These are phyloP conservation scores for Aegle marmelos DNA, from an alignment of 345 rosid species.

Conservation along the genomic window DNA sequence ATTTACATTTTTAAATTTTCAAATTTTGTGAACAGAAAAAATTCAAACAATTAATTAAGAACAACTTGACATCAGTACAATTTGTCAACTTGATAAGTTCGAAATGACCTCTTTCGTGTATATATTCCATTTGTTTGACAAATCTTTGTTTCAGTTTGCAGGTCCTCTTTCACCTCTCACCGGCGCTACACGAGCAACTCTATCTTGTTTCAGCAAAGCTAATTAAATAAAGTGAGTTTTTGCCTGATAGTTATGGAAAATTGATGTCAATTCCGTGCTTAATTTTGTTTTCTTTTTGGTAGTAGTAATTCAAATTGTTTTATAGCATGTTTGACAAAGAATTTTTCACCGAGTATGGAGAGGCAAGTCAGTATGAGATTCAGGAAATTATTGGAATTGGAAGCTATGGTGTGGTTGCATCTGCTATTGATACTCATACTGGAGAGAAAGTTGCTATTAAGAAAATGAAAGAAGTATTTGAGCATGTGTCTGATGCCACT, in stretches of 20 bases:
- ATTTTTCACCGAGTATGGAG: constrained; percentile 95
- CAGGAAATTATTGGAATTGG: constrained; percentile 94
- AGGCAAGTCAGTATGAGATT: constrained; percentile 92
- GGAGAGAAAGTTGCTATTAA: constrained; percentile 96
- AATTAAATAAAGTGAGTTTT: too few relatives aligned
- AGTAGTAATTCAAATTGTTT: not conserved
- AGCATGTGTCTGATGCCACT: constrained; percentile 91
- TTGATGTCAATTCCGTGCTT: not conserved
- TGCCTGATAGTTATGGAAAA: too few relatives aligned
- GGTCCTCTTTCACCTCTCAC: not conserved
- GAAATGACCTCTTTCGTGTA: not conserved
- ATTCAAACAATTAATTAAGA: not conserved
- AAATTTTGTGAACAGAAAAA: not conserved
- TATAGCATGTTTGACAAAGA: constrained; percentile 76
- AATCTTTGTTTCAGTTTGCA: not conserved
- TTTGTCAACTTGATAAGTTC: constrained; percentile 1
- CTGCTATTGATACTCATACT: constrained; percentile 85
- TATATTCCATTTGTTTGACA: not conserved
- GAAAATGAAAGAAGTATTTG: constrained; percentile 89
- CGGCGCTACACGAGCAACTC: not conserved
- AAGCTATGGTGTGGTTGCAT: constrained; percentile 97
- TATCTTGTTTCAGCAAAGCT: not conserved
- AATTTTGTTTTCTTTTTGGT: too few relatives aligned
- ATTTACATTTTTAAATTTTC: not conserved
- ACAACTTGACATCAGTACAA: not conserved